These are phyloP conservation scores for Artemisia annua DNA, from an alignment of 129 eudicot genomes.

Conservation along the genomic window DNA sequence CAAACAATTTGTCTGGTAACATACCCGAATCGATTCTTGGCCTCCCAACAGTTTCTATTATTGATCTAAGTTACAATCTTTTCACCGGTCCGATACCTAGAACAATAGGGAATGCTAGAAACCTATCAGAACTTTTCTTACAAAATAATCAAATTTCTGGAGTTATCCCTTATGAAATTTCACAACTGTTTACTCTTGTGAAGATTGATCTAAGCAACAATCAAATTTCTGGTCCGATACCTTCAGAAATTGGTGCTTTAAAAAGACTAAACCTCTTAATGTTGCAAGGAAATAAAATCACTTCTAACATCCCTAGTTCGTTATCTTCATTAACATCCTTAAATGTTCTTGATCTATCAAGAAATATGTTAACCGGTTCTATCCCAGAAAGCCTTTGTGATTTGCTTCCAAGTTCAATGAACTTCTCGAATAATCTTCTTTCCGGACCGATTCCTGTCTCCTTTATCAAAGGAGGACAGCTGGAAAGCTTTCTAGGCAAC, in stretches of 20 bases:
- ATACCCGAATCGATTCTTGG: slow-evolving; percentile 58
- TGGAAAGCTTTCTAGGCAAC: slow-evolving; percentile 75
- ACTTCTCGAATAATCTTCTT: slow-evolving; percentile 75
- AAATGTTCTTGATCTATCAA: slow-evolving; percentile 73
- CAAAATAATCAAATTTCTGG: slow-evolving; percentile 68
- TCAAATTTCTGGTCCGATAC: slow-evolving; percentile 71
- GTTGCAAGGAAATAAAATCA: slow-evolving; percentile 61
- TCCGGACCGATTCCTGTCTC: slow-evolving; percentile 81
- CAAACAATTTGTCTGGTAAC: slow-evolving; percentile 51
- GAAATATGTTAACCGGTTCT: slow-evolving; percentile 59
- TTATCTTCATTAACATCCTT: slow-evolving; percentile 56
- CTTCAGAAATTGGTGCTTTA: slow-evolving; percentile 66
- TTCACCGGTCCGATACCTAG: slow-evolving; percentile 59
- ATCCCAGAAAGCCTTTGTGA: slow-evolving; percentile 73
- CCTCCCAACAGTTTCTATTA: slow-evolving; percentile 66
- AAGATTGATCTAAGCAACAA: slow-evolving; percentile 84
- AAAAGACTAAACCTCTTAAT: slow-evolving; percentile 52
- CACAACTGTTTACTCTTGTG: slow-evolving; percentile 55
- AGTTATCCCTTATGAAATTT: slow-evolving; percentile 61
- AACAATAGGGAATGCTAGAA: slow-evolving; percentile 52
- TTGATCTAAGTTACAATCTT: slow-evolving; percentile 61
- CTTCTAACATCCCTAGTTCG: slow-evolving; percentile 63
- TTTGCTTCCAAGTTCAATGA: slow-evolving; percentile 79
- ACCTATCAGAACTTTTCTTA: slow-evolving; percentile 68
- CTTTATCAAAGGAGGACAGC: slow-evolving; percentile 57